Conservation (phyloP, 371 early-diverging fungal species). For the Thermomucor indicae-seudaticae region DNA sequence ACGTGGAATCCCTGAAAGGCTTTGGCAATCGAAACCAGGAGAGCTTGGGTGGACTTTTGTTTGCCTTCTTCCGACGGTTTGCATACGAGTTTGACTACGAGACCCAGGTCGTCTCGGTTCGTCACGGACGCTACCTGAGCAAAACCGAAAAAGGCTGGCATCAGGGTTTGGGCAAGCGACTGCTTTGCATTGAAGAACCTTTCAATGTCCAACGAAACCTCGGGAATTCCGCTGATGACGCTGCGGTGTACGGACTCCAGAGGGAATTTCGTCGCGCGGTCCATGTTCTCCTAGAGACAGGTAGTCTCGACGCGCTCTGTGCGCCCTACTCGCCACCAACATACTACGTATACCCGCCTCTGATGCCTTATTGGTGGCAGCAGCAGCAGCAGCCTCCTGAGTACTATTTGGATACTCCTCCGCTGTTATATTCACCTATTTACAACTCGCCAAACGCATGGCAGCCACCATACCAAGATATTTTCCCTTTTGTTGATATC, state of each 20-base stretch:
- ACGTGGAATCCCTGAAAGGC: constrained; percentile 55
- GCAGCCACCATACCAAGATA: no score
- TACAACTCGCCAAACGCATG: no score
- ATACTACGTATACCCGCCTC: no score
- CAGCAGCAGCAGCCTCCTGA: no score
- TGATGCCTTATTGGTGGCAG: no score
- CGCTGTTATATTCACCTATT: no score
- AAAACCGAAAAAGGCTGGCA: constrained; percentile 84
- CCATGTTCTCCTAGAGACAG: no score
- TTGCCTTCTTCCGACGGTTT: constrained; percentile 78
- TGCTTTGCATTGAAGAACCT: constrained; percentile 87
- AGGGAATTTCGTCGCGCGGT: constrained; percentile 78
- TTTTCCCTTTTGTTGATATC: no score
- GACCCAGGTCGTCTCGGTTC: constrained; percentile 69
- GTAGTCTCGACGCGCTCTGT: no score
- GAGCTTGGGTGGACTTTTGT: constrained; percentile 75
- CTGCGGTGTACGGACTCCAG: constrained; percentile 69
- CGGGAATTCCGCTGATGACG: constrained; percentile 82
- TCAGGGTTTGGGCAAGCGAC: constrained; percentile 32
- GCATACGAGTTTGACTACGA: constrained; percentile 82
- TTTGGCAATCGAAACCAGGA: constrained; percentile 69
- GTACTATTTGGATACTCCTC: no score
- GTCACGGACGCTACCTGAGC: constrained; percentile 68
- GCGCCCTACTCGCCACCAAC: constrained; percentile 9
- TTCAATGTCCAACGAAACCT: constrained; percentile 80